A percentile compares a stretch with the other conserved stretches of the same genome.
These are phyloP conservation scores for Trypanosoma boissoni DNA, from an alignment of 208 protist genomes.

Conservation along the genomic window DNA sequence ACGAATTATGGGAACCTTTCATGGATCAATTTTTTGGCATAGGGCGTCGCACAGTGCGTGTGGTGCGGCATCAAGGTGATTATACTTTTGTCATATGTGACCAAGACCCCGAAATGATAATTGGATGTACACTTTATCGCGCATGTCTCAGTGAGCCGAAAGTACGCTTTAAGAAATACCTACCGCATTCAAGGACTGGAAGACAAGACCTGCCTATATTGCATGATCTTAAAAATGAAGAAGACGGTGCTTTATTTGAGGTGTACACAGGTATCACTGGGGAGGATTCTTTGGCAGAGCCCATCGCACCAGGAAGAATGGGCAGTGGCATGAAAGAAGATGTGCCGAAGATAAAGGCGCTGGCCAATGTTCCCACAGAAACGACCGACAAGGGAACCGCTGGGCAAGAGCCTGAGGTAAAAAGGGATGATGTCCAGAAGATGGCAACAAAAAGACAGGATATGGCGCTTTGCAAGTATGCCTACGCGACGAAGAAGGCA, in stretches of 20 bases:
- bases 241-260: slow-evolving; percentile 10
- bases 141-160: slow-evolving; percentile 80
- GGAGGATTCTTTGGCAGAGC: neutral
- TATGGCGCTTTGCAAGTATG: slow-evolving; percentile 13
- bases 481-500: slow-evolving; percentile 55
- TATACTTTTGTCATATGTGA: slow-evolving; percentile 82
- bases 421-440: neutral
- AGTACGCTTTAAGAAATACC: slow-evolving; percentile 72
- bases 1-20: slow-evolving; percentile 66
- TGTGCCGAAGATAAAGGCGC: neutral
- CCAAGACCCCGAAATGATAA: slow-evolving; percentile 43
- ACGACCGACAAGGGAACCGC: neutral
- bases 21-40: slow-evolving; percentile 71
- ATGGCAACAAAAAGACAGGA: neutral
- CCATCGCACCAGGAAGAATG: neutral
- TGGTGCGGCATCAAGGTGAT: slow-evolving; percentile 70
- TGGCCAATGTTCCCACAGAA: neutral
- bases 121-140: slow-evolving; percentile 82
- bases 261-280: neutral
- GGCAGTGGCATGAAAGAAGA: neutral
- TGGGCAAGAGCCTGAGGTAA: too few species aligned
- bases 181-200: slow-evolving; percentile 8
- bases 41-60: slow-evolving; percentile 54
- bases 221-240: neutral
- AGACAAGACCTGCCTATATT: neutral